These are phyloP conservation scores for Cyberlindnera suaveolens DNA, from an alignment of 805 yeast genomes.

Conservation along the genomic window DNA sequence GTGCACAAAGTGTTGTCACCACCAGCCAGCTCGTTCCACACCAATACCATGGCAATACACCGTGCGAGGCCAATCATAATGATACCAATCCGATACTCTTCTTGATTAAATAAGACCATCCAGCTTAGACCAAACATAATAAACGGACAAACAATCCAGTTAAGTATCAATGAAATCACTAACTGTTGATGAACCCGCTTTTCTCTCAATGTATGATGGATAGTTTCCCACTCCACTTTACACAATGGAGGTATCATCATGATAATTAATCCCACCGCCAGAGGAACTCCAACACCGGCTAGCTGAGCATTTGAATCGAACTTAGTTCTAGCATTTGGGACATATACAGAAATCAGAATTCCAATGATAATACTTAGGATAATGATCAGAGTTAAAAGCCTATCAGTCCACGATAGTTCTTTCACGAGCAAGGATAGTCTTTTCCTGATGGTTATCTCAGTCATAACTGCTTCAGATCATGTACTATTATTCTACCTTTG, in stretches of 20 bases:
- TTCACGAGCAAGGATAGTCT: not conserved
- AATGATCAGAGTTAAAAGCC: constrained; percentile 31
- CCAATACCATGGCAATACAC: constrained; percentile 57
- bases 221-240: constrained; percentile 45
- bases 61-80: constrained; percentile 55
- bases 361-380: constrained; percentile 34
- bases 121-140: constrained; percentile 52
- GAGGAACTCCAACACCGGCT: constrained; percentile 36
- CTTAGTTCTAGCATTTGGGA: constrained; percentile 29
- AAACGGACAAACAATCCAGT: constrained; percentile 53
- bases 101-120: constrained; percentile 40
- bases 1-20: constrained; percentile 50
- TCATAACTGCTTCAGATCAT: too few relatives aligned
- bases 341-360: constrained; percentile 35
- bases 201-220: constrained; percentile 24
- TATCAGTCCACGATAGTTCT: constrained; percentile 25
- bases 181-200: constrained; percentile 26
- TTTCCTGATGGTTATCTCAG: not conserved
- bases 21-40: constrained; percentile 50
- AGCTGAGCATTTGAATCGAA: constrained; percentile 29
- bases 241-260: constrained; percentile 57
- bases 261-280: constrained; percentile 44
- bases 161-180: constrained; percentile 35
- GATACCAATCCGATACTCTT: constrained; percentile 47
- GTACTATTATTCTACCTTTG: too few relatives aligned